Percentiles rank a stretch among this genome's conserved stretches.
phyloP scores from a whole-genome alignment of 2,329 filamentous ascomycete genomes.

The Clonostachys rosea region DNA sequence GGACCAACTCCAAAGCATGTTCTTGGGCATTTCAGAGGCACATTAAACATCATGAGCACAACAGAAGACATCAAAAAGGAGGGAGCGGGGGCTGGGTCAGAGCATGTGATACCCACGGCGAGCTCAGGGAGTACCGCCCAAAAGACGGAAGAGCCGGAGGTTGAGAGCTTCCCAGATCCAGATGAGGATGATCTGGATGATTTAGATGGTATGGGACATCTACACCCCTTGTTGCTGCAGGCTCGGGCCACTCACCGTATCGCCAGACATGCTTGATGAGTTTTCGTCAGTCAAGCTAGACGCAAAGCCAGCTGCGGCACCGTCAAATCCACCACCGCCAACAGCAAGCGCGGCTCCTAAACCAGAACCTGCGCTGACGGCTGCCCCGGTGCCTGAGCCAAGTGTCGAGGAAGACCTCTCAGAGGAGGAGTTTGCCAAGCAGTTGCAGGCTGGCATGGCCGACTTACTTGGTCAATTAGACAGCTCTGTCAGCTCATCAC shows the following conservation, averaged over 20 bases:
- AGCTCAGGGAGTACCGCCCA: conserved; percentile 1
- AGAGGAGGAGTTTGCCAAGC: conserved; percentile 78
- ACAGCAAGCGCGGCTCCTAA: conserved; percentile 10
- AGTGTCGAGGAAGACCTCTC: conserved; percentile 37
- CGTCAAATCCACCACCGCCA: conserved; percentile 15
- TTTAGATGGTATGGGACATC: conserved; percentile 68
- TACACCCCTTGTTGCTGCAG: no score
- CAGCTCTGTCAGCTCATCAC: conserved; percentile 38
- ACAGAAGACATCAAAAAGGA: conserved; percentile 1
- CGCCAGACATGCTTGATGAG: conserved; percentile 82
- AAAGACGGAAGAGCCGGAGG: conserved; percentile 10
- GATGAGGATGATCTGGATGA: conserved; percentile 93
- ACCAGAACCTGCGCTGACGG: conserved; percentile 19
- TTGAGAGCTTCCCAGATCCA: conserved; percentile 71
- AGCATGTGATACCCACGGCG: conserved; percentile 9
- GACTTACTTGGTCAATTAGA: conserved; percentile 71
- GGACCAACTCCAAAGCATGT: no score
- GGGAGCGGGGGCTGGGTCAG: background rate
- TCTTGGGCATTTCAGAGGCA: no score
- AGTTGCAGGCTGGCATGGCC: conserved; percentile 88
- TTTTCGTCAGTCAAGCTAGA: conserved; percentile 65
- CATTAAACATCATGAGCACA: conserved; percentile 1
- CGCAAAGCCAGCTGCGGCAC: conserved; percentile 11
- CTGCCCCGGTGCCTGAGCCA: conserved; percentile 15
- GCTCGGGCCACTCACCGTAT: background rate